Percentiles rank a stretch among this genome's conserved stretches.
Evolutionary conservation across 352 stramenopile species (phyloP).

Genomic region (Pythium utonaiense): DNA sequence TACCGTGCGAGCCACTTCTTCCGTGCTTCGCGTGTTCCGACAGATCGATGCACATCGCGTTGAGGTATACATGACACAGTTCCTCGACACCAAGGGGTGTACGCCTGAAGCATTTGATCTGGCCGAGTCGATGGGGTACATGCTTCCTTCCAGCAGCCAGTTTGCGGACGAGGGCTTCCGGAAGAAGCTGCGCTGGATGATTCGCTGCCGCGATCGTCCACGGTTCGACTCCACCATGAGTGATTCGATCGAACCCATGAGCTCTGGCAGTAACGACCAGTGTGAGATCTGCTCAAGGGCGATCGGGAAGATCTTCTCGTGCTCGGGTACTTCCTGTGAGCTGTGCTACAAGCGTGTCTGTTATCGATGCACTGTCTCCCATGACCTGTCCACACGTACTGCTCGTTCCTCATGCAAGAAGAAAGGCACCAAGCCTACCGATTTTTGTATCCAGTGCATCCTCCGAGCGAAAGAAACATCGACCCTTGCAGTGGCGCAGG

Average conservation of each 20-base stretch:
- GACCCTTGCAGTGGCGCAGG: background rate
- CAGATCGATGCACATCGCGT: slow-evolving; percentile 37
- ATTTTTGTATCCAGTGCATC: background rate
- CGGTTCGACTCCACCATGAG: background rate
- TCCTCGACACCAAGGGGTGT: slow-evolving; percentile 24
- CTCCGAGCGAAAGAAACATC: background rate
- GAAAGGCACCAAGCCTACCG: background rate
- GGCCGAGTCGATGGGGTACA: slow-evolving; percentile 27
- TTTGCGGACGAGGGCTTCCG: slow-evolving; percentile 26
- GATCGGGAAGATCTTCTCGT: slow-evolving; percentile 7
- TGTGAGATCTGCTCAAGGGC: slow-evolving; percentile 14
- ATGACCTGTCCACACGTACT: background rate
- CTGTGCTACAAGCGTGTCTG: slow-evolving; percentile 20
- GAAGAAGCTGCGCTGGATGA: slow-evolving; percentile 48
- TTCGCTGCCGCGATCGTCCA: slow-evolving; percentile 18
- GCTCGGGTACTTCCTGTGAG: slow-evolving; percentile 6
- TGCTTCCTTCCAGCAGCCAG: slow-evolving; percentile 7
- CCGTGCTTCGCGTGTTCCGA: slow-evolving; percentile 37
- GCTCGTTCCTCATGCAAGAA: background rate
- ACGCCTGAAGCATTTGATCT: slow-evolving; percentile 6
- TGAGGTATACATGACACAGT: slow-evolving; percentile 44
- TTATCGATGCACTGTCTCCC: slow-evolving; percentile 6
- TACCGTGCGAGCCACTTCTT: slow-evolving; percentile 37
- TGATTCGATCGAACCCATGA: slow-evolving; percentile 6
- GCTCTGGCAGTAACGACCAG: background rate